These are phyloP conservation scores for Ananas comosus DNA, from an alignment of 176 grass and related monocot genomes.

Conservation along the genomic window DNA sequence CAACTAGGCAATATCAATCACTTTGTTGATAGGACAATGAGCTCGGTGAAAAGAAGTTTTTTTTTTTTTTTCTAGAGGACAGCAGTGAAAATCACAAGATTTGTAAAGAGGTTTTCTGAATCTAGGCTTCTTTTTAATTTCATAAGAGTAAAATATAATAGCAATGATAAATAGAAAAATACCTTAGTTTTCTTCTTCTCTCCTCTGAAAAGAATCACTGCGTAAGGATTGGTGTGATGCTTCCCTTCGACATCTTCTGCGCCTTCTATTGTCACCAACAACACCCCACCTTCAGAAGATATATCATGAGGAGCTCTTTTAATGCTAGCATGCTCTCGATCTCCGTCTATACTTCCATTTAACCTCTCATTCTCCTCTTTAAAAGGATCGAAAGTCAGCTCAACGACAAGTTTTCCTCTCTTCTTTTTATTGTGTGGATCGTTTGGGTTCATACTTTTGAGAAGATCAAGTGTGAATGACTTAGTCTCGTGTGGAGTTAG, in stretches of 20 bases:
- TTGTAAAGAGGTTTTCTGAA: no score
- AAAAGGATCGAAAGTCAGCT: conserved; percentile 80
- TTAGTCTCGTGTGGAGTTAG: conserved; percentile 64
- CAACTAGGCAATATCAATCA: no score
- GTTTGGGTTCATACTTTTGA: conserved; percentile 70
- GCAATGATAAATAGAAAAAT: not conserved
- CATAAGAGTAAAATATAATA: not conserved
- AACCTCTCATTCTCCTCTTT: conserved; percentile 50
- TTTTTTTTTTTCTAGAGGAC: no score
- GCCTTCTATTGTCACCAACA: conserved; percentile 57
- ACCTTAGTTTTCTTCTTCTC: conserved; percentile 88
- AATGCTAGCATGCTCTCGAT: conserved; percentile 1
- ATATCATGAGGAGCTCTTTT: not conserved
- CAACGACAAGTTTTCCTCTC: conserved; percentile 67
- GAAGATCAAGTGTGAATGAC: conserved; percentile 71
- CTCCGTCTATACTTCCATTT: conserved; percentile 23
- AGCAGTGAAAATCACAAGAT: no score
- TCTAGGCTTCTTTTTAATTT: no score
- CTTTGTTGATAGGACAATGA: no score
- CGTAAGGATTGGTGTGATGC: conserved; percentile 76
- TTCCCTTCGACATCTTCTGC: conserved; percentile 89
- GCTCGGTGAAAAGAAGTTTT: no score
- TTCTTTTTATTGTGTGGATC: conserved; percentile 75
- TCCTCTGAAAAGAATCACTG: conserved; percentile 54
- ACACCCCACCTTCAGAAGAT: conserved; percentile 37